phyloP scores from a whole-genome alignment of 805 yeast species.

The Suhomyces vadensis region DNA sequence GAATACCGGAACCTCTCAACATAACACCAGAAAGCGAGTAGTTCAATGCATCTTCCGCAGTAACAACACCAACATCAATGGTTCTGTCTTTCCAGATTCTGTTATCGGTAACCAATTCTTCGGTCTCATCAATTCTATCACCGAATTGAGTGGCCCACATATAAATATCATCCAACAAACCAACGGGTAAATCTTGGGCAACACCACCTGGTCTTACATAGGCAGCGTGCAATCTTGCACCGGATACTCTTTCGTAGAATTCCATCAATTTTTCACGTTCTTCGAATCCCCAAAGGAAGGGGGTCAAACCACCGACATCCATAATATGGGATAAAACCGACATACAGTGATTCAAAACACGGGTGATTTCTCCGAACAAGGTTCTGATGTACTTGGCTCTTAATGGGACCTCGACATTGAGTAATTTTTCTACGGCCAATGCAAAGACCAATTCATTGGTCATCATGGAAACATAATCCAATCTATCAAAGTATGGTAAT shows the following conservation, averaged over 20 bases:
- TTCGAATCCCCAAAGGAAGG: conserved; percentile 92
- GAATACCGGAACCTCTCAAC: conserved; percentile 90
- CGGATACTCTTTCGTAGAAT: conserved; percentile 86
- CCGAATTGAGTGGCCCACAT: conserved; percentile 98
- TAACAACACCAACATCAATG: conserved; percentile 71
- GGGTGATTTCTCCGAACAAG: conserved; percentile 82
- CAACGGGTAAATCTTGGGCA: conserved; percentile 82
- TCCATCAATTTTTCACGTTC: conserved; percentile 93
- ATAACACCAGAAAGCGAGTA: conserved; percentile 82
- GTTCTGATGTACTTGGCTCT: conserved; percentile 86
- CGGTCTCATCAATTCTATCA: conserved; percentile 87
- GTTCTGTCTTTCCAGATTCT: conserved; percentile 93
- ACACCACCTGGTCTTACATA: conserved; percentile 93
- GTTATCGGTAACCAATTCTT: conserved; percentile 85
- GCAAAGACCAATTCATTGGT: conserved; percentile 85
- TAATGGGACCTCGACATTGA: conserved; percentile 81
- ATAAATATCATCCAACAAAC: conserved; percentile 83
- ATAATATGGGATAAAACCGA: conserved; percentile 83
- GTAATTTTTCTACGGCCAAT: conserved; percentile 79
- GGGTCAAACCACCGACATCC: conserved; percentile 94
- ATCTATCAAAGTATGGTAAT: conserved; percentile 82
- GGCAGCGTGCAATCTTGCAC: conserved; percentile 87
- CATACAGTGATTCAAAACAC: conserved; percentile 83
- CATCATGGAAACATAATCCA: conserved; percentile 87
- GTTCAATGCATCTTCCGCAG: conserved; percentile 85